Base-by-base conservation (phyloP, 2,329 filamentous ascomycete species). In the Colletotrichum sp. region DNA sequence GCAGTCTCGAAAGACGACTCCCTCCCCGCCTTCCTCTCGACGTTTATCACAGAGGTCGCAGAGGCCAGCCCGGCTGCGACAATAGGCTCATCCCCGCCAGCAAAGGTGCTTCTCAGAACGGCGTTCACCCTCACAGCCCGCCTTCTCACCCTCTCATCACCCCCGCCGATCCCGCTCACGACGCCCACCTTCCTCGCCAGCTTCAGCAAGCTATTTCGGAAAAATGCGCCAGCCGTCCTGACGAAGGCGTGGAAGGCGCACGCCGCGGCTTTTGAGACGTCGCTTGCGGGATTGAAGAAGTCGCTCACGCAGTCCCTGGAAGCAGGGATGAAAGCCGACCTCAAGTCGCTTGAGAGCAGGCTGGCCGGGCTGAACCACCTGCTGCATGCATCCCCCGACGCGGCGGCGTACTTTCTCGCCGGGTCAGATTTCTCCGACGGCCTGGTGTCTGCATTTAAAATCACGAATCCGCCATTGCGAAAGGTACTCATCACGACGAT, bases 371-470 rank as follows among this genome's bases (percentile, higher is more conserved):
- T 95, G n/a, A 94, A 92, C 74, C 88, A 91, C 66, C 85, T 96
- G 6, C 85, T 95, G 7, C 89, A 91, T 78, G 87, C 87, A 8
- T 95, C 93, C 7, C 87, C 91, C 0, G 86, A 88, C 25, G 86
- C 88, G 1, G 90, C 90, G 25, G 85, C 87, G 2, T 87, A 94
- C 79, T 93, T 98, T 80, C 90, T 98, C 79, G 94, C 94, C 0
- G 96, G 96, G 1, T 96, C 94, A 67, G 96, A 98, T 84, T 96
- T 97, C 79, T 84, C 98, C 25, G 96, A 98, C 82, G 92, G 94
- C 1, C 88, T 98, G 15, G 87, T 91, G 48, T 86, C 86, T 66
- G 92, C 92, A 77, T 96, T 93, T 83, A 89, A 87, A 65, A 89
- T 93, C 73, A 92, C 91, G 83, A 91, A 93, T 72, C 89, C 90